Base-by-base conservation (phyloP, 306 rosid genomes). In the Astragalus membranaceus region DNA sequence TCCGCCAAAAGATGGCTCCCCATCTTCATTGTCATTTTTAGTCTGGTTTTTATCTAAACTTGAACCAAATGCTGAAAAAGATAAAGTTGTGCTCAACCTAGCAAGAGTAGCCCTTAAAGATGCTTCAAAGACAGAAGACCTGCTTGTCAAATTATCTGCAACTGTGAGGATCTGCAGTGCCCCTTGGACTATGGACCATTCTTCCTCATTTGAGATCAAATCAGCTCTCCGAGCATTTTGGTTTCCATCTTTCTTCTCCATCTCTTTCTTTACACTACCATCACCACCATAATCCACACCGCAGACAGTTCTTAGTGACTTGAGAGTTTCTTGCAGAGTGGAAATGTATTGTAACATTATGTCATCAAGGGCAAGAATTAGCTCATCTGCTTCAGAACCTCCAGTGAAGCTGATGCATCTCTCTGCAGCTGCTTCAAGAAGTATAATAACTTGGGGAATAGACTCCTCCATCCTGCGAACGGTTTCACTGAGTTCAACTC, bases 391-490 rank as follows among this genome's bases (percentile, higher is more conserved):
- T 81, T 95, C 99, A 41, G 99, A 95, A 74, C 99, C 99, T 72
- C 99, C 96, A 15, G 99, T 95, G 61, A 95, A 95, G 85, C 76
- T 87, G 67, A 95, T 87, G 83, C 99, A 91, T 83, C 99, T 95
- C 74, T 95, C 99, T 33, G 90, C 90, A 52, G 99, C 88, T 61
- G 97, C 95, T 78, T 95, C 99, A 75, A 95, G 95, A 80, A 91
- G 95, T 65, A 95, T 70, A 74, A 86, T 87, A 78, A 95, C 84
- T 77, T 89, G 99, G 74, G 99, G 96, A 59, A 95, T 87, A 42
- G 97, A 95, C 78, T 95, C 99, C 88, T 95, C 99, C 99, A 95
- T 91, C 87, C 99, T 95, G 76, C 99, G 92, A 76, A 95, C 99
- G 26, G 99, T 89, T 81, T 95, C 99, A 81, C 99, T 95, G 80